Evolutionary conservation across 805 yeast genomes (phyloP).

Genomic region (Suhomyces kilbournensis): DNA sequence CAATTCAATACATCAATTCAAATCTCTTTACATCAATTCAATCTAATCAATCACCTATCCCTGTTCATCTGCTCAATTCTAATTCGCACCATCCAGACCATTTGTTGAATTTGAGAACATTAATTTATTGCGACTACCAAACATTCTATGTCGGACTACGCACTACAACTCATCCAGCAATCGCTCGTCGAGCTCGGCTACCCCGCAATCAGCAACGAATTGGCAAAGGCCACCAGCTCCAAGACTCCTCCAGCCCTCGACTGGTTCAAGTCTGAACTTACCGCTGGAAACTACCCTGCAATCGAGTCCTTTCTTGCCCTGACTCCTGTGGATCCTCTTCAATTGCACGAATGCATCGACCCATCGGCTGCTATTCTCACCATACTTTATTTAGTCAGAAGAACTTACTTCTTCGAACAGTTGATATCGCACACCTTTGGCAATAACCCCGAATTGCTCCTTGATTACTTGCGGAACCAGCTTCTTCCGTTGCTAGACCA

Average conservation of each 20-base stretch:
- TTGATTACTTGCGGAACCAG: conserved; percentile 24
- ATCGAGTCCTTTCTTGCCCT: conserved; percentile 8
- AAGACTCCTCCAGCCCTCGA: conserved; percentile 7
- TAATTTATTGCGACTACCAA: too few relatives aligned
- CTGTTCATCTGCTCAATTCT: too few relatives aligned
- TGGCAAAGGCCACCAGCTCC: conserved; percentile 12
- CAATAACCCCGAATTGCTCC: conserved; percentile 5
- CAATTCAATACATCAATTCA: too few relatives aligned
- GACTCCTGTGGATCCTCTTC: neutral
- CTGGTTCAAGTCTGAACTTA: conserved; percentile 17
- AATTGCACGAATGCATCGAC: neutral
- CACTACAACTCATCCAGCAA: conserved; percentile 28
- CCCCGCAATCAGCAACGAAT: conserved; percentile 19
- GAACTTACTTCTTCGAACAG: conserved; percentile 21
- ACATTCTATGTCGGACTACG: conserved; percentile 21
- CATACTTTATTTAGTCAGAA: conserved; percentile 23
- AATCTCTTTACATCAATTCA: too few relatives aligned
- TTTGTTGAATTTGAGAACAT: too few relatives aligned
- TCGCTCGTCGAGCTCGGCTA: conserved; percentile 33
- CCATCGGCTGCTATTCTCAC: conserved; percentile 10
- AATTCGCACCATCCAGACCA: too few relatives aligned
- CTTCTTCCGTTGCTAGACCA: conserved; percentile 27
- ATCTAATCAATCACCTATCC: too few relatives aligned
- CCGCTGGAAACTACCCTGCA: conserved; percentile 12
- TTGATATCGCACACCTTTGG: neutral